Base-by-base conservation (phyloP, 1,284 basidiomycete genomes). In the Salmacisia buchloeana region DNA sequence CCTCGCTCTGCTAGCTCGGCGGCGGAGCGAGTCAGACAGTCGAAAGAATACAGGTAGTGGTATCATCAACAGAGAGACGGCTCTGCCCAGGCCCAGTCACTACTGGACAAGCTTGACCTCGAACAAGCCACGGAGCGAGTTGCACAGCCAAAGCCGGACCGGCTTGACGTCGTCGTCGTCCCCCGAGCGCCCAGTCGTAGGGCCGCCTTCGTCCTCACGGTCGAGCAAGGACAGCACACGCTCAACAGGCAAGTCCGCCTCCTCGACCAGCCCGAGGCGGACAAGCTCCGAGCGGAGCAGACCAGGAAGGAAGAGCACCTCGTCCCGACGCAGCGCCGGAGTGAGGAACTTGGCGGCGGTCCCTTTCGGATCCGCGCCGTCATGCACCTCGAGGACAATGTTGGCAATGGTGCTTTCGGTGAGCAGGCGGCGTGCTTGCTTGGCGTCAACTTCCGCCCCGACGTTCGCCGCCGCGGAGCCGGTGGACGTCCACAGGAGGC, bases 351-450 rank as follows among this genome's bases (percentile, higher is more conserved):
- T 54, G n/a, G n/a, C n/a, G n/a, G n/a, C n/a, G n/a, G n/a, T n/a
- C n/a, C n/a, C n/a, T n/a, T n/a, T n/a, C 13, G 49, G 23, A 10
- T 54, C 49, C 5, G 31, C 25, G 13, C 49, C 49, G 49, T 31
- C 34, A 12, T n/a, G 25, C 3, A 54, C 49, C 31, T 54, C 49
- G 9, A 54, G 25, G 2, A 54, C 15, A 4, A 54, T 33, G 21
- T 54, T 54, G 25, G 49, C 49, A 29, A 54, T 54, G 10, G 49
- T 31, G 13, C 49, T 54, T n/a, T 54, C 49, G 25, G 49, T 54
- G 15, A 54, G 29, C 13, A 54, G 29, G 2, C 27, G 27, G 5
- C 29, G 25, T 12, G 18, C 29, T 54, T n/a, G 45, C 12, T 23
- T 23, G 5, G 25, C 49, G 13, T 54, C 46, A 29, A 3, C 49